Conservation (phyloP, 106 monocot species). For the Phalaenopsis aphrodite region DNA sequence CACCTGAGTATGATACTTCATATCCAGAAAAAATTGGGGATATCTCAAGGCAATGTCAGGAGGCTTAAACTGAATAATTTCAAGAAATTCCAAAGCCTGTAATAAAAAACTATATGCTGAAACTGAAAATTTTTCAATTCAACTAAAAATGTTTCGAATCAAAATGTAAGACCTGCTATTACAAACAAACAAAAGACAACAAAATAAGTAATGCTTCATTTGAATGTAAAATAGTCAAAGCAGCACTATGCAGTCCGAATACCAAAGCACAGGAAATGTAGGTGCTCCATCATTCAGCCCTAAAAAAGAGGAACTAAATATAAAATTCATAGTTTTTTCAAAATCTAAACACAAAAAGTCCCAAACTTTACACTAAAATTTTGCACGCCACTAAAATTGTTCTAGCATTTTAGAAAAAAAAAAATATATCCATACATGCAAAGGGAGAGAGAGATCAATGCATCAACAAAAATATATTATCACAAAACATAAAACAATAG, state of each 20-base stretch:
- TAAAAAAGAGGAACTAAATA: not conserved
- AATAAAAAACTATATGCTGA: slow-evolving; percentile 9
- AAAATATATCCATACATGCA: too few relatives aligned
- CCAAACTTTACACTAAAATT: too few relatives aligned
- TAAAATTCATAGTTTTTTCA: too few relatives aligned
- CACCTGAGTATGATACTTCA: slow-evolving; percentile 50
- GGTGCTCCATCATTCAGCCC: too few relatives aligned
- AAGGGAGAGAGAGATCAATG: too few relatives aligned
- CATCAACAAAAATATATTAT: too few relatives aligned
- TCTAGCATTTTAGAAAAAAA: too few relatives aligned
- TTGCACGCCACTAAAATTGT: too few relatives aligned
- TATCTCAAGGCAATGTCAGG: slow-evolving; percentile 52
- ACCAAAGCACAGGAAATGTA: too few relatives aligned
- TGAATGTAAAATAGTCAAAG: not conserved
- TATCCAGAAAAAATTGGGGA: slow-evolving; percentile 42
- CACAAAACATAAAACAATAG: too few relatives aligned
- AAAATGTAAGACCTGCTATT: not conserved
- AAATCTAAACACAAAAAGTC: too few relatives aligned
- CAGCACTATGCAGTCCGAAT: not conserved
- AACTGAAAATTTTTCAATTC: not conserved
- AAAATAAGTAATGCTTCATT: not conserved
- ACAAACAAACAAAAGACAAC: not conserved
- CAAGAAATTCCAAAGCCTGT: slow-evolving; percentile 74
- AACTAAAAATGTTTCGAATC: not conserved
- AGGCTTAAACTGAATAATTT: slow-evolving; percentile 62